Percentiles rank a stretch among this genome's conserved stretches.
Evolutionary conservation across 495 filamentous ascomycete genomes (phyloP).

Genomic region (Daldinia bambusicola): DNA sequence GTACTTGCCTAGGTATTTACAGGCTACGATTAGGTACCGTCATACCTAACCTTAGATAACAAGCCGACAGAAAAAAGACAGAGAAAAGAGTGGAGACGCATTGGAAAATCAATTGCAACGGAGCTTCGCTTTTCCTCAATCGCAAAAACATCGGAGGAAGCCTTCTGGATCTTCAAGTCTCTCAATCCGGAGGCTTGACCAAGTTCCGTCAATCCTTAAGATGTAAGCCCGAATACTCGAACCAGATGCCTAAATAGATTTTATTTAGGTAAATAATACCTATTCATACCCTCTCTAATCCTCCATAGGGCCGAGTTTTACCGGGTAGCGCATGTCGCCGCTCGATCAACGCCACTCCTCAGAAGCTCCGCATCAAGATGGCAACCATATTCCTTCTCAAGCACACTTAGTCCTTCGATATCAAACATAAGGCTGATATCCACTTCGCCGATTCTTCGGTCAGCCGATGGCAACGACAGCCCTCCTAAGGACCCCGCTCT

Average conservation of each 20-base stretch:
- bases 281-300: neutral
- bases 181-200: slow-evolving; percentile 1
- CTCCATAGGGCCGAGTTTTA: slow-evolving; percentile 42
- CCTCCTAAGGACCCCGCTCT: neutral
- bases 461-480: neutral
- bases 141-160: neutral
- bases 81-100: neutral
- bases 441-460: slow-evolving; percentile 16
- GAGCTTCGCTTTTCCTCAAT: neutral
- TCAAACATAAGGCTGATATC: slow-evolving; percentile 23
- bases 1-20: too few species aligned
- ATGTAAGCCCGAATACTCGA: slow-evolving; percentile 16
- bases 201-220: slow-evolving; percentile 7
- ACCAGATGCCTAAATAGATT: too few species aligned
- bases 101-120: neutral
- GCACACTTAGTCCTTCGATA: neutral
- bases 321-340: slow-evolving; percentile 37
- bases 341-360: slow-evolving; percentile 38
- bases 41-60: too few species aligned
- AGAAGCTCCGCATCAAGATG: slow-evolving; percentile 31
- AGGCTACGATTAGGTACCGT: too few species aligned
- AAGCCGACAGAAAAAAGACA: neutral
- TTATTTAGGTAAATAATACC: too few species aligned
- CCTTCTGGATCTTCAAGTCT: slow-evolving; percentile 3
- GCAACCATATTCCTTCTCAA: slow-evolving; percentile 22